Evolutionary conservation across 768 basidiomycete genomes (phyloP).

Genomic region (Ramaria sp.): DNA sequence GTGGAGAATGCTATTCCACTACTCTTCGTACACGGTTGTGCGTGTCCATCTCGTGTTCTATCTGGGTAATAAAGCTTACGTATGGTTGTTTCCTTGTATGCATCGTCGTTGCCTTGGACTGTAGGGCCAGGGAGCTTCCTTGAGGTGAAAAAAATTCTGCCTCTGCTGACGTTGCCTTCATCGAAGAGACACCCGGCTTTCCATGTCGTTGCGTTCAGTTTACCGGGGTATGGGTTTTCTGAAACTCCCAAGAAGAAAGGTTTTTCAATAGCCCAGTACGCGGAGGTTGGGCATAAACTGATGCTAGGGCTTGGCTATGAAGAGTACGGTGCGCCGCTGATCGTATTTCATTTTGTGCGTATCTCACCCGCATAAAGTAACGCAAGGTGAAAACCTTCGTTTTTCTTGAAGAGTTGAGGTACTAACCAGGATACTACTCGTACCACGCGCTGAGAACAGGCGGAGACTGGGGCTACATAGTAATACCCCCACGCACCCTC

Average conservation of each 20-base stretch:
- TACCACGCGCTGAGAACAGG: constrained; percentile 41
- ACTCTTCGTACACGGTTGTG: constrained; percentile 52
- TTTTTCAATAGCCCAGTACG: constrained; percentile 29
- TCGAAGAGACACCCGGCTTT: constrained; percentile 40
- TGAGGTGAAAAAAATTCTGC: constrained; percentile 47
- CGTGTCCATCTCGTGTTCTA: constrained; percentile 10
- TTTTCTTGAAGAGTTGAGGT: background rate
- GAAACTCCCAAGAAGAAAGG: constrained; percentile 42
- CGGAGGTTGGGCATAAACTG: constrained; percentile 38
- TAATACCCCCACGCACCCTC: constrained; percentile 12
- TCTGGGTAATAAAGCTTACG: no score
- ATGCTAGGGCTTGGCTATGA: constrained; percentile 39
- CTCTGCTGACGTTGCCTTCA: constrained; percentile 30
- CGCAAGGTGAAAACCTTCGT: no score
- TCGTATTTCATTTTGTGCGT: background rate
- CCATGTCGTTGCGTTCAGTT: constrained; percentile 47
- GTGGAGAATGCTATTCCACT: constrained; percentile 40
- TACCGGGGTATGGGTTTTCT: constrained; percentile 56
- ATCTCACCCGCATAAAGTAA: no score
- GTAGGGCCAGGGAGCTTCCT: constrained; percentile 53
- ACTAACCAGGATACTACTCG: background rate
- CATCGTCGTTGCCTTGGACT: background rate
- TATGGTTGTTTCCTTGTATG: no score
- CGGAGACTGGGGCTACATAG: constrained; percentile 35
- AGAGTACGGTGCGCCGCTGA: constrained; percentile 29